Base-by-base conservation (phyloP, 352 stramenopile genomes). In the Pythium aristosporum region DNA sequence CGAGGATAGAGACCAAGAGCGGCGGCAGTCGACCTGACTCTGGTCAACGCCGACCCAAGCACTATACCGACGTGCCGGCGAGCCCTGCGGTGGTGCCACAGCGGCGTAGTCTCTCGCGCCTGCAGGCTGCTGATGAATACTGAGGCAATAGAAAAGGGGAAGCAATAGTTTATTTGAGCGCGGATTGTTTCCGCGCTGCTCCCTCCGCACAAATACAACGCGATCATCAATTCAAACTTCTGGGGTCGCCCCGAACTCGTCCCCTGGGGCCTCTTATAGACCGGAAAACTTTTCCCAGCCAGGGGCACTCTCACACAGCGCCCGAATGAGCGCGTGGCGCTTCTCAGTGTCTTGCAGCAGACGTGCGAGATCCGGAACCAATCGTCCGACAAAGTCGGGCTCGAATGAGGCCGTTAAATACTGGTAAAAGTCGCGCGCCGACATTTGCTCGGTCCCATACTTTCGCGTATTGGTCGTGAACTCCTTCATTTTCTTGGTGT, bases 321-420 rank as follows among this genome's bases (percentile, higher is more conserved):
- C 87, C 20, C 75, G 75, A 61, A 95, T 91, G 18, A 95, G 71
- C 53, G 85, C 85, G 53, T 93, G 85, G 11, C 87, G 87, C 63
- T 94, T 93, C 58, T 95, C 87, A 1, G 81, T 78, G 72, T 95
- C 87, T 50, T 95, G 84, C 23, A 95, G 65, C 34, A 95, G 66
- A n/a, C 87, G 85, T 12, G 87, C 87, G 23, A 95, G 78, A 54
- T 95, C 87, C 0, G 87, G 87, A 15, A 95, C 87, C 34, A 95
- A 67, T n/a, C 87, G 76, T 2, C 82, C 87, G 37, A 95, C 87
- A 63, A 95, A 94, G 63, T 95, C 87, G 2, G 79, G 82, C n/a
- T 95, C 87, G 63, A 95, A 95, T 20, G 87, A 92, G 30, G 80
- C 78, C 47, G 83, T 94, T 82, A 95, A 86, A 86, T 95, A 95